Evolutionary conservation across 768 basidiomycete genomes (phyloP), one percentile per base, ranked within the genome.

Genomic region (Neoboletus magnificus): DNA sequence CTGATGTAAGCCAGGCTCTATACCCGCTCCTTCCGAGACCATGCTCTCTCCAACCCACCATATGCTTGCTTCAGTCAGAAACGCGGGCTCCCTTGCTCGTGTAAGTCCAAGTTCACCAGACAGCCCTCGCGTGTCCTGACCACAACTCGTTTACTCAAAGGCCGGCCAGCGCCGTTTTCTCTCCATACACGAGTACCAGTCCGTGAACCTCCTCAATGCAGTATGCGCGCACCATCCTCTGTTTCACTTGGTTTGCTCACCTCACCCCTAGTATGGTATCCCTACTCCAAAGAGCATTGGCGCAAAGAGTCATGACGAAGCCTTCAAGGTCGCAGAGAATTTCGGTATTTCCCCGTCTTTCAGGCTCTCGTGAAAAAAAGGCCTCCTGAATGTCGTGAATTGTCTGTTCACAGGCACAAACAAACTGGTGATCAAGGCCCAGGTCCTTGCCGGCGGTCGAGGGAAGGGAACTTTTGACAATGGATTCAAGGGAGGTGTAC

Each of bases 151-250:
- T 36, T 25, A 9, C 37, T 44, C 27, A 43, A 55, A 90, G 88
- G 74, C 77, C 71, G 81, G 86, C 69, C 93, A 95, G 82, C 90
- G 81, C 77, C 91, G 94, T 61, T 89, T 85, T 71, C 84, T 98
- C 66, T 96, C 93, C 25, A 94, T 99, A 66, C 97, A 99, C 76
- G 97, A 99, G 77, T 92, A 97, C 77, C 95, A 98, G 74, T 96
- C 94, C 42, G 89, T 98, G 73, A 86, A 87, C 61, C 80, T 99
- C 44, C 83, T 99, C 63, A 97, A 98, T 77, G 87, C 93, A 60
- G 96, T 98, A 69, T 66, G 79, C 67, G 9, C 33, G 52, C 41
- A 18, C 29, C 32, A 13, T 13, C 35, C 7, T 56, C n/a, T 22
- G 22, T 33, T 23, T 48, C 43, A 29, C 16, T 47, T 35, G 6